These are phyloP conservation scores for Torulaspora delbrueckii DNA, from an alignment of 805 yeast species.

Conservation along the genomic window DNA sequence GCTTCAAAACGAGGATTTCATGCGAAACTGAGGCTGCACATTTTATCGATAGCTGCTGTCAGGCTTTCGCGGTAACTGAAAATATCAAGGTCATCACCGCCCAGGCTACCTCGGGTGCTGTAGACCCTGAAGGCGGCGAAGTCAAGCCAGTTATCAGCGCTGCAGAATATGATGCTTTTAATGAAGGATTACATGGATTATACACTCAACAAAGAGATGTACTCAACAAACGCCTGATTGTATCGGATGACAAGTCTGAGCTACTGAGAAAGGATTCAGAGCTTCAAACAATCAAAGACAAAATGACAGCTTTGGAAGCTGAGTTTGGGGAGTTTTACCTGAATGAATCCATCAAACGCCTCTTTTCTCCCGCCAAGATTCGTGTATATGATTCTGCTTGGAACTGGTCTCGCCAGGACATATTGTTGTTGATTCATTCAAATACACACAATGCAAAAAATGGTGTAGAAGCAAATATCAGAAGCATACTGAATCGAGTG, in stretches of 20 bases:
- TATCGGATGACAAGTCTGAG: neutral
- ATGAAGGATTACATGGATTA: constrained; percentile 6
- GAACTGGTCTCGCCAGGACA: constrained; percentile 95
- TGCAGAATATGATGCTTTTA: constrained; percentile 68
- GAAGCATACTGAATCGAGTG: constrained; percentile 5
- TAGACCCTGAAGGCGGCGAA: constrained; percentile 78
- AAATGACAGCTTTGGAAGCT: constrained; percentile 39
- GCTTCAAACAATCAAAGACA: constrained; percentile 63
- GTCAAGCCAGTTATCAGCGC: constrained; percentile 94
- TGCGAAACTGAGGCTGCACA: constrained; percentile 5
- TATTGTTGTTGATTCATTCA: constrained; percentile 36
- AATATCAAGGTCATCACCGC: neutral
- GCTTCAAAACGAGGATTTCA: constrained; percentile 1
- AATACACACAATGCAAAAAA: neutral
- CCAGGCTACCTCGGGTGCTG: constrained; percentile 55
- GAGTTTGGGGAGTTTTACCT: constrained; percentile 81
- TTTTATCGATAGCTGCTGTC: constrained; percentile 12
- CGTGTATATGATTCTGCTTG: constrained; percentile 86
- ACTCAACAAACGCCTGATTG: constrained; percentile 3
- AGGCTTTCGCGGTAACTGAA: constrained; percentile 8
- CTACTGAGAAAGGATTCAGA: constrained; percentile 3
- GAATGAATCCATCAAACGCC: constrained; percentile 66
- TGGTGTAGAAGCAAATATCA: neutral
- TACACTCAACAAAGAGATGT: constrained; percentile 21
- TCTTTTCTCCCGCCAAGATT: constrained; percentile 71